These are phyloP conservation scores for Backusella macrospora DNA, from an alignment of 192 early-diverging fungal genomes.

Conservation along the genomic window DNA sequence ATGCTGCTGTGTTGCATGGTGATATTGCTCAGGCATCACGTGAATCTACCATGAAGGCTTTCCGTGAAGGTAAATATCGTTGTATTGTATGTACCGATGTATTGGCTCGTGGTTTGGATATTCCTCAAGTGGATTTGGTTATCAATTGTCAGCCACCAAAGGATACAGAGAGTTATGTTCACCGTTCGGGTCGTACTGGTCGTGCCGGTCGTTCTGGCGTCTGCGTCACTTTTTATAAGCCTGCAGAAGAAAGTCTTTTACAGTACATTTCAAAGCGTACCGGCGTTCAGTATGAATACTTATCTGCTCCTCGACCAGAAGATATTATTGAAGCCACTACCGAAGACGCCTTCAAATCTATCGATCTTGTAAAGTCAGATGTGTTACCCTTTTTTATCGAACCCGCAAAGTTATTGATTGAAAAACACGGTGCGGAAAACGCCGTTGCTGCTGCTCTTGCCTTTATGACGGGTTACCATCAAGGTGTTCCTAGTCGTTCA, in stretches of 20 bases:
- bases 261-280: conserved; percentile 75
- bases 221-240: conserved; percentile 94
- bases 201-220: conserved; percentile 86
- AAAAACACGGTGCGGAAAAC: conserved; percentile 67
- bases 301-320: conserved; percentile 84
- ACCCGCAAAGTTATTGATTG: conserved; percentile 74
- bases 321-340: conserved; percentile 88
- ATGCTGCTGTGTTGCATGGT: conserved; percentile 82
- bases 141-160: conserved; percentile 95
- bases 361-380: conserved; percentile 68
- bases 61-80: conserved; percentile 82
- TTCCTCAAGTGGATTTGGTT: conserved; percentile 95
- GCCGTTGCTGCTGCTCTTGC: conserved; percentile 86
- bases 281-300: conserved; percentile 79
- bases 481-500: conserved; percentile 82
- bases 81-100: conserved; percentile 95
- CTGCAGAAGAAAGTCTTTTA: conserved; percentile 82
- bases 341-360: conserved; percentile 69
- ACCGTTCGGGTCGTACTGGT: conserved; percentile 93
- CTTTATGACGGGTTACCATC: conserved; percentile 81
- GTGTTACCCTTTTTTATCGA: conserved; percentile 80
- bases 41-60: conserved; percentile 81
- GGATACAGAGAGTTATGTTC: conserved; percentile 94
- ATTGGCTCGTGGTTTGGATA: conserved; percentile 93
- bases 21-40: conserved; percentile 81